These are phyloP conservation scores for Noccaea caerulescens DNA, from an alignment of 345 rosid genomes.

Conservation along the genomic window DNA sequence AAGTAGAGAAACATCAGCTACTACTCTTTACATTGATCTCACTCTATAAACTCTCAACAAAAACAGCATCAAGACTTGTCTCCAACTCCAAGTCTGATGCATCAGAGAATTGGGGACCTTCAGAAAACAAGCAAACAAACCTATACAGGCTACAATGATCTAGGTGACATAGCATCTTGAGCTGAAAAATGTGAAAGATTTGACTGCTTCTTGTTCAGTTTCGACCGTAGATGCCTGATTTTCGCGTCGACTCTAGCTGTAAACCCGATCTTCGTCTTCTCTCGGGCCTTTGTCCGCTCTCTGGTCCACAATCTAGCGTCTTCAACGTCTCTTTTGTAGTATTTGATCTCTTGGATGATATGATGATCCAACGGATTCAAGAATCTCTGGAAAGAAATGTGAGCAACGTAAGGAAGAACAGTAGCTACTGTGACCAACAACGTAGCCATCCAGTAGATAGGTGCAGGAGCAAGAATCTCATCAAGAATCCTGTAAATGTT, in stretches of 20 bases:
- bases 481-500: conserved; percentile 68
- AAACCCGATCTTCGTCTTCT: conserved; percentile 95
- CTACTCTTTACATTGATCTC: conserved; percentile 44
- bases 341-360: conserved; percentile 91
- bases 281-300: conserved; percentile 88
- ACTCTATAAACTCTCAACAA: conserved; percentile 47
- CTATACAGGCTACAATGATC: conserved; percentile 41
- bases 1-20: conserved; percentile 30
- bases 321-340: conserved; percentile 73
- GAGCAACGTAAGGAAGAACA: conserved; percentile 64
- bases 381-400: conserved; percentile 75
- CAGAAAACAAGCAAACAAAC: conserved; percentile 30
- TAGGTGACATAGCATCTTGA: conserved; percentile 50
- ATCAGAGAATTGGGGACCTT: conserved; percentile 18
- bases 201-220: conserved; percentile 66
- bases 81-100: conserved; percentile 29
- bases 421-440: conserved; percentile 68
- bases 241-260: conserved; percentile 92
- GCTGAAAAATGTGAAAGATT: conserved; percentile 41
- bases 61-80: conserved; percentile 45
- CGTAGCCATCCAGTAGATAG: conserved; percentile 74
- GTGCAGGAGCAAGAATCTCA: conserved; percentile 85
- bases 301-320: conserved; percentile 84
- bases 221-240: conserved; percentile 75
- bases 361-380: conserved; percentile 92